Evolutionary conservation across 257 asterid species (phyloP), one percentile per base, ranked within the genome.

Genomic region (Solanum microdontum): DNA sequence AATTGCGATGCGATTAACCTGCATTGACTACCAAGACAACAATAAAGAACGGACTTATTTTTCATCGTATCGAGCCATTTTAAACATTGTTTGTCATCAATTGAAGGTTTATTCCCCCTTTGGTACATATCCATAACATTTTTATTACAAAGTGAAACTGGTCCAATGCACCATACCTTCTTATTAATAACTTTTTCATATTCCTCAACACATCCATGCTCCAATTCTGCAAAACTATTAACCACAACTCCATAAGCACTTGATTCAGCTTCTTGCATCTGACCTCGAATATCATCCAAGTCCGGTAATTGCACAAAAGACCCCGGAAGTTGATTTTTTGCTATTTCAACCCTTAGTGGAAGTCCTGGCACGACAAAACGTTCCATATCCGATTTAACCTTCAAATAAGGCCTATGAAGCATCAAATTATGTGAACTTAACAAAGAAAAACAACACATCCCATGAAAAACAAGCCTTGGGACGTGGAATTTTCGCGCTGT

Each of bases 1-100:
- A 93, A 39, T 13, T 96, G 99, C 0, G 90, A 86, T 2, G 98
- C 90, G 21, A 92, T 86, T 4, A 95, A 89, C 45, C 97, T 86
- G 70, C 96, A 94, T 89, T 92, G 97, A 90, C 98, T 95, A 5
- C 99, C 99, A 0, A 95, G 94, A 70, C 99, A 95, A 60, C 91
- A 96, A 58, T 94, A 96, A 5, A 96, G 75, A 0, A 96, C 95
- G 0, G 94, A 90, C 11, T 79, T 84, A 0, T 92, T 86, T 36
- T 79, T 82, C 92, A 24, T 92, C 0, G 93, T 87, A 40, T 94
- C 92, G 5, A 96, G 98, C 95, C 95, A 95, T 70, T 89, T 64
- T 26, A 93, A 8, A 32, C 95, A 91, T 34, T 83, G 43, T 1
- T 9, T 76, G 37, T 93, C 95, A 26, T 80, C 94, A 23, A 94